A percentile compares a stretch with the other conserved stretches of the same genome.
phyloP scores from a whole-genome alignment of 1,284 basidiomycete genomes.

The Abortiporus biennis region DNA sequence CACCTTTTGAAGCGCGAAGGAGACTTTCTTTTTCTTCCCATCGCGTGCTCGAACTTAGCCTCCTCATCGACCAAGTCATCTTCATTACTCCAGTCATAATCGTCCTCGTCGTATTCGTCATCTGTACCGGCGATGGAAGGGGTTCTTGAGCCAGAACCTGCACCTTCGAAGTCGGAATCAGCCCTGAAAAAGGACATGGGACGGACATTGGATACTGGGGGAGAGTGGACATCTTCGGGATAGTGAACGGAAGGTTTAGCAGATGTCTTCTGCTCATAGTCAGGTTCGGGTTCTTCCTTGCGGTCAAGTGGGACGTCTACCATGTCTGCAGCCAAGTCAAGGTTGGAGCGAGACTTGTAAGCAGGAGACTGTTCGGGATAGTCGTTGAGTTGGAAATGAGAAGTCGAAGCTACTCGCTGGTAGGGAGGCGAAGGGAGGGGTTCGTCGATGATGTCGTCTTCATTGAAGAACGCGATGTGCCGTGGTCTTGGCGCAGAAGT shows the following conservation, averaged over 20 bases:
- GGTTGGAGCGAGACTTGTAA: constrained; percentile 20
- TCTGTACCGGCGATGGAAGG: constrained; percentile 50
- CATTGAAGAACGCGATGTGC: constrained; percentile 19
- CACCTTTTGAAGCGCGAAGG: constrained; percentile 55
- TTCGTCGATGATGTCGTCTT: constrained; percentile 20
- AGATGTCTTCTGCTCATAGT: constrained; percentile 10
- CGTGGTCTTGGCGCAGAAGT: constrained; percentile 5
- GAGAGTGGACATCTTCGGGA: constrained; percentile 29
- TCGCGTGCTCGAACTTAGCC: constrained; percentile 53
- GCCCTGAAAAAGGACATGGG: constrained; percentile 15
- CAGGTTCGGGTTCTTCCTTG: constrained; percentile 12
- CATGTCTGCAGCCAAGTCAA: constrained; percentile 17
- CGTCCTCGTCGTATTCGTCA: constrained; percentile 46
- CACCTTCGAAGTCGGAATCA: constrained; percentile 21
- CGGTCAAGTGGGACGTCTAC: constrained; percentile 10
- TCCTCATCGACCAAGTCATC: constrained; percentile 68
- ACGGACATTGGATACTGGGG: constrained; percentile 13
- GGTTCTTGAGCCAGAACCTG: constrained; percentile 26
- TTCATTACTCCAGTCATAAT: constrained; percentile 69
- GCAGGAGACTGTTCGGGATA: constrained; percentile 22
- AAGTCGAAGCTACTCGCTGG: constrained; percentile 20
- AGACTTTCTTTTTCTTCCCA: constrained; percentile 41
- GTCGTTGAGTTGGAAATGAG: constrained; percentile 19
- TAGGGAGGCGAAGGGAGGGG: constrained; percentile 28
- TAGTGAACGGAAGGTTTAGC: constrained; percentile 47